A percentile compares a stretch with the other conserved stretches of the same genome.
These are phyloP conservation scores for Skeletonema grethae DNA, from an alignment of 108 stramenopile genomes.

Conservation along the genomic window DNA sequence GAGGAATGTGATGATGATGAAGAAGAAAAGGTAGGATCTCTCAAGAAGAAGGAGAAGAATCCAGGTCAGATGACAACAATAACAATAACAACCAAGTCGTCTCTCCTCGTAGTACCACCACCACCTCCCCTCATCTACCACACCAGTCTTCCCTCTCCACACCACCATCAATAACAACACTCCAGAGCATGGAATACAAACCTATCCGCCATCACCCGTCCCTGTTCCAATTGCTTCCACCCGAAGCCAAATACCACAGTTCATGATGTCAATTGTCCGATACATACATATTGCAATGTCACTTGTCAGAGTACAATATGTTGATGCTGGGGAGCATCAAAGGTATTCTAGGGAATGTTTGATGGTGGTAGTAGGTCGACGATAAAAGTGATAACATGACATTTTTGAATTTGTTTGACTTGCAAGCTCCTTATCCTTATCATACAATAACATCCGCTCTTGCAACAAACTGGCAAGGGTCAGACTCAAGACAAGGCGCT, in stretches of 20 bases:
- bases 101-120: background rate
- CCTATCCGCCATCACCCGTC: background rate
- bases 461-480: no score
- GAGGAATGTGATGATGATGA: background rate
- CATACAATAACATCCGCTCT: no score
- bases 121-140: background rate
- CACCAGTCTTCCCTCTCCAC: background rate
- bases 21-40: background rate
- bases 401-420: no score
- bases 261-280: background rate
- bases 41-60: background rate
- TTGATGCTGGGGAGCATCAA: background rate
- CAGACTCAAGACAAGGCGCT: no score
- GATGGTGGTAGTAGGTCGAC: background rate
- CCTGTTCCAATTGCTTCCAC: background rate
- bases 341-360: slow-evolving; percentile 5
- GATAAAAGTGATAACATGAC: no score
- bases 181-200: slow-evolving; percentile 4
- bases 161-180: background rate
- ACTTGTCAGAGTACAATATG: background rate
- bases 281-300: slow-evolving; percentile 2
- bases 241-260: background rate
- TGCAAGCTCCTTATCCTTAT: no score
- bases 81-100: background rate
- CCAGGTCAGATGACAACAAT: no score